These are phyloP conservation scores for Silene conica DNA, from an alignment of 148 eudicot genomes.

Conservation along the genomic window DNA sequence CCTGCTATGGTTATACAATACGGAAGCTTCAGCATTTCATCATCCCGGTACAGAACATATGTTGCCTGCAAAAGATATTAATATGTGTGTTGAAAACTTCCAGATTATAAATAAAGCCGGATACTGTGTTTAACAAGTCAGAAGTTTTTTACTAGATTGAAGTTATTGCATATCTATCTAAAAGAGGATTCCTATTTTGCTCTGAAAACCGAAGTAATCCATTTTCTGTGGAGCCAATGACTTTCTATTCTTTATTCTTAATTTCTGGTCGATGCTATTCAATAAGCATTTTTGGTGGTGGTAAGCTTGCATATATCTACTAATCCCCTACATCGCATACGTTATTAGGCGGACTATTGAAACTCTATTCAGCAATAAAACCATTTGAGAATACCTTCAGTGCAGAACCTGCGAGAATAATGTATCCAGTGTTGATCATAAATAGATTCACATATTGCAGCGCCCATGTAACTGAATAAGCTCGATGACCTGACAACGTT, in stretches of 20 bases:
- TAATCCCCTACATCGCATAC: no score
- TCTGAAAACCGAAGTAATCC: no score
- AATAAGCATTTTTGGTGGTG: no score
- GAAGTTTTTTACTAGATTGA: not conserved
- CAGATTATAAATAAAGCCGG: not conserved
- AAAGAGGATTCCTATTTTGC: no score
- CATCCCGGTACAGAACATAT: conserved; percentile 54
- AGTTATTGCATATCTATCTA: not conserved
- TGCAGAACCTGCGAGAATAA: conserved; percentile 79
- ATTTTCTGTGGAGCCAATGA: no score
- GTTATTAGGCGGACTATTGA: no score
- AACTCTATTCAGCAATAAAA: not conserved
- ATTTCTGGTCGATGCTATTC: no score
- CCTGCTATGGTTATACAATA: conserved; percentile 73
- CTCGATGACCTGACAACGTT: conserved; percentile 49
- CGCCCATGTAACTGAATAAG: conserved; percentile 76
- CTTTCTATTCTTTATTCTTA: no score
- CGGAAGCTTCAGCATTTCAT: conserved; percentile 65
- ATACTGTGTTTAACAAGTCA: no score
- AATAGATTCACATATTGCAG: conserved; percentile 85
- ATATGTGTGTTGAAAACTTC: conserved; percentile 3
- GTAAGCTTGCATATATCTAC: no score
- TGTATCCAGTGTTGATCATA: conserved; percentile 81
- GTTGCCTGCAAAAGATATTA: conserved; percentile 51
- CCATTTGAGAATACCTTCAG: conserved; percentile 44